These are phyloP conservation scores for Lippia alba DNA, from an alignment of 305 asterid species.

Conservation along the genomic window DNA sequence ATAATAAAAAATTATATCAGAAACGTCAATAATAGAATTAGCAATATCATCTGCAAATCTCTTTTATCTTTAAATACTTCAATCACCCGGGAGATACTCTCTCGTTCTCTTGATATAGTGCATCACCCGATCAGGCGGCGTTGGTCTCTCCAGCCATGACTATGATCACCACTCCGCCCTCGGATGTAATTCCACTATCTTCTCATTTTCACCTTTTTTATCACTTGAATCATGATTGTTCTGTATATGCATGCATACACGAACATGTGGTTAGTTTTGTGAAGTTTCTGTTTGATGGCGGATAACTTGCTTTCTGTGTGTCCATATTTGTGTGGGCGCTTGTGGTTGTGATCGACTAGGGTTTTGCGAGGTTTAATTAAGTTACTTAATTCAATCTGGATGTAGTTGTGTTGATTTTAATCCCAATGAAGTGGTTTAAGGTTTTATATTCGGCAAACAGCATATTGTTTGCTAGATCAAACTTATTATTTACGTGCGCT, in stretches of 20 bases:
- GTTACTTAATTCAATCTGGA: slow-evolving; percentile 42
- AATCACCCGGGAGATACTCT: too few species aligned
- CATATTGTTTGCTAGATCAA: slow-evolving; percentile 57
- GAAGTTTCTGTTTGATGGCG: slow-evolving; percentile 19
- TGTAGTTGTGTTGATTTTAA: too few species aligned
- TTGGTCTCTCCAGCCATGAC: slow-evolving; percentile 54
- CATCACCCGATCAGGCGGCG: slow-evolving; percentile 52
- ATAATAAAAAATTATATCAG: too few species aligned
- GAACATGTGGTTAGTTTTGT: slow-evolving; percentile 19
- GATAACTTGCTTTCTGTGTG: slow-evolving; percentile 24
- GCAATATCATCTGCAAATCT: too few species aligned
- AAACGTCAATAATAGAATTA: too few species aligned
- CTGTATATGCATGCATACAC: slow-evolving; percentile 35
- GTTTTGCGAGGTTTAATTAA: slow-evolving; percentile 56
- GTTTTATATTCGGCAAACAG: slow-evolving; percentile 20
- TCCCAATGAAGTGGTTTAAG: slow-evolving; percentile 33
- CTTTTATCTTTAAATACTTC: too few species aligned
- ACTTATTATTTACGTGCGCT: slow-evolving; percentile 7
- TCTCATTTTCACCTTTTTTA: slow-evolving; percentile 25
- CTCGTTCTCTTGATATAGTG: too few species aligned
- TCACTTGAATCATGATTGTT: neutral
- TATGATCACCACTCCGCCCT: slow-evolving; percentile 59
- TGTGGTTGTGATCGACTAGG: slow-evolving; percentile 66
- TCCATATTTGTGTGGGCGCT: slow-evolving; percentile 34
- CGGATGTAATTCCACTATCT: slow-evolving; percentile 54